Evolutionary conservation across 2,329 filamentous ascomycete genomes (phyloP).

Genomic region (Alternaria tenuissima): DNA sequence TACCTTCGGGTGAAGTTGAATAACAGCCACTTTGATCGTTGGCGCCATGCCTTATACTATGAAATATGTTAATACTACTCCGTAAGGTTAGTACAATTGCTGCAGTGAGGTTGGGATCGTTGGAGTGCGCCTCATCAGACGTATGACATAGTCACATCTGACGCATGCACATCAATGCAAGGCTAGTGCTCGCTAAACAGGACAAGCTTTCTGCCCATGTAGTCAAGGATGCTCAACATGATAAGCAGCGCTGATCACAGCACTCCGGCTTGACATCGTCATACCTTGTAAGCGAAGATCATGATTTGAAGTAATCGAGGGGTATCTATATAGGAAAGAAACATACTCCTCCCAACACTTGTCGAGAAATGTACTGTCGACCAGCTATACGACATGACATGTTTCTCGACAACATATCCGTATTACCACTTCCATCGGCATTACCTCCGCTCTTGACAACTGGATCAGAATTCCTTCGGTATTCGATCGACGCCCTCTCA

Average conservation of each 20-base stretch:
- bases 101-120: neutral
- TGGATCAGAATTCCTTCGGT: neutral
- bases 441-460: neutral
- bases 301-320: conserved; percentile 1
- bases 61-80: neutral
- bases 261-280: neutral
- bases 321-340: conserved; percentile 26
- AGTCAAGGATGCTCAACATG: neutral
- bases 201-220: conserved; percentile 12
- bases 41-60: conserved; percentile 49
- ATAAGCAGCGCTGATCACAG: neutral
- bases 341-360: conserved; percentile 6
- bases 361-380: neutral
- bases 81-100: neutral
- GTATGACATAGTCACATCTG: conserved; percentile 6
- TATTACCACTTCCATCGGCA: neutral
- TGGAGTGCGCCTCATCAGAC: conserved; percentile 1
- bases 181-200: conserved; percentile 21
- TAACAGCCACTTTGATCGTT: conserved; percentile 58
- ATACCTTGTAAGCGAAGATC: neutral
- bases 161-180: conserved; percentile 4
- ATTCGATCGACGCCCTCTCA: neutral
- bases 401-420: neutral
- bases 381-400: neutral
- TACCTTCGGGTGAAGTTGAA: conserved; percentile 61